Evolutionary conservation across 352 stramenopile genomes (phyloP), one percentile per base, ranked within the genome.

Genomic region (Globisporangium canariense): DNA sequence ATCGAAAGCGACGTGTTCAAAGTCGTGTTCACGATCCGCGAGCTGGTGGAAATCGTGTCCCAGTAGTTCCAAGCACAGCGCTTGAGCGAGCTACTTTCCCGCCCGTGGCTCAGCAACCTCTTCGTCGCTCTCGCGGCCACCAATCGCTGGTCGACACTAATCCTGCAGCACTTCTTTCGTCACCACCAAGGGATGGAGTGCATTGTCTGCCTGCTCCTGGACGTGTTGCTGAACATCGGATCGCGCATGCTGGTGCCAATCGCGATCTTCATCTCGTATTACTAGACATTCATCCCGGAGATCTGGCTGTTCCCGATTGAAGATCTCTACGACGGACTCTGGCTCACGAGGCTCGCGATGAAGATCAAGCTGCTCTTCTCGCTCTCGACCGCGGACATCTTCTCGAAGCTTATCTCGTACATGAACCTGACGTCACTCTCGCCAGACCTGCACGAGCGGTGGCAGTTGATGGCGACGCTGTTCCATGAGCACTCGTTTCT

Each of bases 231-330:
- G 18, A 68, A 69, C n/a, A 55, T 66, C 14, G 47, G 25, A 20
- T 41, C 53, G 1, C 63, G 58, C 14, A 67, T 78, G 50, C 13
- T 66, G 0, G 18, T 78, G 0, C 68, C 66, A 8, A 6, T 69
- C 30, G 58, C 58, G 10, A 54, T 76, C 38, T 67, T 78, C 56
- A 14, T 60, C 32, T 65, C 68, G n/a, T 78, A 78, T 50, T 59
- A 58, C 8, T 1, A 10, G 1, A 41, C 58, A 22, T 72, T 70
- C 18, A 53, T 67, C 34, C 38, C 54, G 10, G 63, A 47, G 32
- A 63, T 20, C 2, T 65, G 64, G 18, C 41, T 56, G 5, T 78
- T 74, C n/a, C 47, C 59, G 18, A 52, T 65, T 6, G 13, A 59
- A 41, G 45, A 58, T 6, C 36, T 71, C 14, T 78, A 69, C 41